Conservation (phyloP, 495 filamentous ascomycete genomes). For the Corynascus novoguineensis region DNA sequence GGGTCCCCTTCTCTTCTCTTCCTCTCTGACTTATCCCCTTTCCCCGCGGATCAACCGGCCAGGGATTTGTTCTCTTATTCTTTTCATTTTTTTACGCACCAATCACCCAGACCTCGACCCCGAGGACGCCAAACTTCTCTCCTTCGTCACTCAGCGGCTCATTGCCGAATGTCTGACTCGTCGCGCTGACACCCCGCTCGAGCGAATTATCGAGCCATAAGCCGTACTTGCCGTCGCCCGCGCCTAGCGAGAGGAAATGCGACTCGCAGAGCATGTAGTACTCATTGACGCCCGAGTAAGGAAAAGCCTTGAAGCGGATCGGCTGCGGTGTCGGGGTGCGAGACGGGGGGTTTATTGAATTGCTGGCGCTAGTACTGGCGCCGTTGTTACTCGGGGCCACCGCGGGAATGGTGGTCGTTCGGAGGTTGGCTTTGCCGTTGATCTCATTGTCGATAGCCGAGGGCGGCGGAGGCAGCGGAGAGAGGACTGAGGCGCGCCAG, state of each 20-base stretch:
- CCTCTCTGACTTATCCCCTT: neutral
- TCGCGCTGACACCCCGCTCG: slow-evolving; percentile 74
- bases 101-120: slow-evolving; percentile 89
- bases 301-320: slow-evolving; percentile 93
- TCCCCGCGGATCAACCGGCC: neutral
- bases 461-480: slow-evolving; percentile 66
- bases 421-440: slow-evolving; percentile 58
- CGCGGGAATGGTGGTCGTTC: slow-evolving; percentile 60
- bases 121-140: slow-evolving; percentile 84
- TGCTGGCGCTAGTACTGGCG: neutral
- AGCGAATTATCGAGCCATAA: slow-evolving; percentile 89
- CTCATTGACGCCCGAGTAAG: slow-evolving; percentile 92
- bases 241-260: slow-evolving; percentile 78
- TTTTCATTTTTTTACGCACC: slow-evolving; percentile 30
- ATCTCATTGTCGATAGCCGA: slow-evolving; percentile 51
- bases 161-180: slow-evolving; percentile 89
- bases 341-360: slow-evolving; percentile 2
- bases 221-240: slow-evolving; percentile 84
- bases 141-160: slow-evolving; percentile 93
- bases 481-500: slow-evolving; percentile 70
- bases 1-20: no score
- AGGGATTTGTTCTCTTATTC: no score
- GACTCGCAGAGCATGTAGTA: slow-evolving; percentile 92
- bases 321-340: slow-evolving; percentile 31
- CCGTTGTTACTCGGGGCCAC: neutral